These are phyloP conservation scores for Hygrophoropsis aurantiaca DNA, from an alignment of 768 basidiomycete species.

Conservation along the genomic window DNA sequence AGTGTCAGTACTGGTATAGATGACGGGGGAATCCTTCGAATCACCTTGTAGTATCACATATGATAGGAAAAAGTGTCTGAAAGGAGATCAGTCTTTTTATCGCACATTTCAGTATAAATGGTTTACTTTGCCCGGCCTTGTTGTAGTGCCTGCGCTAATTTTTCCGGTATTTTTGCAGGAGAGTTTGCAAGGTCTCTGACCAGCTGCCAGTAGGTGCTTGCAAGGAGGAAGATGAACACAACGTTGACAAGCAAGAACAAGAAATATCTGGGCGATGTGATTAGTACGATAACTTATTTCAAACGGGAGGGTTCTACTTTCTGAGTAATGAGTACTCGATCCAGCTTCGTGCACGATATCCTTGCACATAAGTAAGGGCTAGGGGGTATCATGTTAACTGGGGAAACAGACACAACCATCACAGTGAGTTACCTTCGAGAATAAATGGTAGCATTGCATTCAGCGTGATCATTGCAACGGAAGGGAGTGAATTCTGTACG, in stretches of 20 bases:
- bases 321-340: conserved; percentile 90
- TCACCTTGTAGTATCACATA: conserved; percentile 83
- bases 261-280: conserved; percentile 66
- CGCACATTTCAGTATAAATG: conserved; percentile 7
- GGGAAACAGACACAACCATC: neutral
- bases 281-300: conserved; percentile 4
- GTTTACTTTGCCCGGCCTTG: conserved; percentile 68
- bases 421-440: conserved; percentile 84
- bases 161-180: conserved; percentile 92
- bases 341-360: conserved; percentile 86
- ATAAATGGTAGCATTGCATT: conserved; percentile 89
- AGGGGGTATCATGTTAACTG: neutral
- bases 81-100: conserved; percentile 3
- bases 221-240: conserved; percentile 91
- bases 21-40: neutral
- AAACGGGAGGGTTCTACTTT: conserved; percentile 56
- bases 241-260: conserved; percentile 90
- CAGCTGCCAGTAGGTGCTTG: conserved; percentile 90
- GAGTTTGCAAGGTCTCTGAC: conserved; percentile 90
- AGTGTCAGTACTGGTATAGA: conserved; percentile 4
- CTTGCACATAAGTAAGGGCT: conserved; percentile 87
- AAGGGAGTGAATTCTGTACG: conserved; percentile 93
- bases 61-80: conserved; percentile 78
- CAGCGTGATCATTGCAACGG: conserved; percentile 84
- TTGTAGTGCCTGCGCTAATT: conserved; percentile 81